Evolutionary conservation across 371 early-diverging fungal genomes (phyloP).

Genomic region (Mucor sp.): DNA sequence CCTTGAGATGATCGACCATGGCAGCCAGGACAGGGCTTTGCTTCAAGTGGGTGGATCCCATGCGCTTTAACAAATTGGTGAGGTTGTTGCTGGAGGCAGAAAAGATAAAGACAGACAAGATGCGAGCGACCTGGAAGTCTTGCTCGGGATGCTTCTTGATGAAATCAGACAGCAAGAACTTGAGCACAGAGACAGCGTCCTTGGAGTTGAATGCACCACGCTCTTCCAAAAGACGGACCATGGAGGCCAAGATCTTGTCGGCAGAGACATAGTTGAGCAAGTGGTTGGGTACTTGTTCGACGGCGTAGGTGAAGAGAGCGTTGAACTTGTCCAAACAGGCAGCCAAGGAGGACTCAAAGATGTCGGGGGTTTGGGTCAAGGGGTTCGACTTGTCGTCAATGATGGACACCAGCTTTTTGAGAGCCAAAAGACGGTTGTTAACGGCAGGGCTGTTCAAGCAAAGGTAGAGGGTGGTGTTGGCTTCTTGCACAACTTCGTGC

Average conservation of each 20-base stretch:
- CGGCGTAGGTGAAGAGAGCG: conserved; percentile 35
- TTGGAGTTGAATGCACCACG: conserved; percentile 27
- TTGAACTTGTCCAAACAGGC: conserved; percentile 58
- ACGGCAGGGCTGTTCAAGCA: conserved; percentile 70
- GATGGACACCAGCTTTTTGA: conserved; percentile 59
- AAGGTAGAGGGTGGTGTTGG: conserved; percentile 72
- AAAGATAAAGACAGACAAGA: conserved; percentile 37
- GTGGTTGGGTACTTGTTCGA: conserved; percentile 38
- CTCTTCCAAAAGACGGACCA: conserved; percentile 28
- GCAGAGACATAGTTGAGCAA: conserved; percentile 35
- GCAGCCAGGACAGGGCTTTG: conserved; percentile 10
- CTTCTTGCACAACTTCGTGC: conserved; percentile 65
- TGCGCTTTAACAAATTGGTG: conserved; percentile 14
- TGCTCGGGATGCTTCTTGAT: conserved; percentile 25
- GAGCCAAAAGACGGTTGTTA: conserved; percentile 62
- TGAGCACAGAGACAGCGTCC: conserved; percentile 28
- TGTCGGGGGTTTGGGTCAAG: conserved; percentile 40
- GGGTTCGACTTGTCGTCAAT: conserved; percentile 41
- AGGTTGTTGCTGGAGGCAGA: conserved; percentile 23
- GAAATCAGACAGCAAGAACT: conserved; percentile 36
- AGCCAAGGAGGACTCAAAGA: conserved; percentile 57
- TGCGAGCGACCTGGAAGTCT: conserved; percentile 27
- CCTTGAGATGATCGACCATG: conserved; percentile 22
- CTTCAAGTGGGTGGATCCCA: not conserved
- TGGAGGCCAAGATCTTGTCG: conserved; percentile 38